A percentile compares a stretch with the other conserved stretches of the same genome.
These are phyloP conservation scores for Paxillus rubicundulus DNA, from an alignment of 768 basidiomycete genomes.

Conservation along the genomic window DNA sequence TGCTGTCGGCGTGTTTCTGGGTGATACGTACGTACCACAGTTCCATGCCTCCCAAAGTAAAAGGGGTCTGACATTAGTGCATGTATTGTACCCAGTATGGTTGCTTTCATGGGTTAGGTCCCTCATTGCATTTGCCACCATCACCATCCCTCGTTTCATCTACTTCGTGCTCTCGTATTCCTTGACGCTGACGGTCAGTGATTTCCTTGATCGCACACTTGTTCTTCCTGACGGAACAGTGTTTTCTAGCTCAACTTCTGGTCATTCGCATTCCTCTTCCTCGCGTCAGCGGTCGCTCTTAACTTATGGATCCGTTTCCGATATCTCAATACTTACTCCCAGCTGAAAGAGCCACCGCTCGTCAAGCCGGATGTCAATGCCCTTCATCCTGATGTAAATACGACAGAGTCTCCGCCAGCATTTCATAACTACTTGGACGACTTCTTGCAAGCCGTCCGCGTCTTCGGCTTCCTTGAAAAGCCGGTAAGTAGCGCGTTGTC, in stretches of 20 bases:
- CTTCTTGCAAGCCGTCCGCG: slow-evolving; percentile 91
- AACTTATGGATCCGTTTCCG: slow-evolving; percentile 86
- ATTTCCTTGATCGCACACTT: neutral
- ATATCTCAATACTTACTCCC: slow-evolving; percentile 72
- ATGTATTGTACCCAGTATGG: slow-evolving; percentile 56
- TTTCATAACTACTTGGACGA: slow-evolving; percentile 98
- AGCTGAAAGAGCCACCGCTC: slow-evolving; percentile 78
- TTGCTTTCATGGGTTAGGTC: slow-evolving; percentile 73
- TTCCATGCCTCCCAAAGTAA: neutral
- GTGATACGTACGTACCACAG: slow-evolving; percentile 60
- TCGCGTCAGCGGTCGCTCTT: slow-evolving; percentile 59
- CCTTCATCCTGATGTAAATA: slow-evolving; percentile 89
- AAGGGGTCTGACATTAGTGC: slow-evolving; percentile 2
- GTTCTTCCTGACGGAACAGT: slow-evolving; percentile 1
- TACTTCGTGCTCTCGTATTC: slow-evolving; percentile 82
- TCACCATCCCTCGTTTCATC: slow-evolving; percentile 76
- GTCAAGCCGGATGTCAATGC: slow-evolving; percentile 82
- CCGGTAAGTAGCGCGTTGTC: slow-evolving; percentile 54
- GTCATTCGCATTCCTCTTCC: slow-evolving; percentile 79
- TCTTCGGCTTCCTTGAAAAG: slow-evolving; percentile 97
- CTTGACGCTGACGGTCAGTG: slow-evolving; percentile 78
- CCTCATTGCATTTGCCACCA: slow-evolving; percentile 75
- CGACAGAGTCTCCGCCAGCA: slow-evolving; percentile 63
- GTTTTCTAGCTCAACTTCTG: slow-evolving; percentile 79
- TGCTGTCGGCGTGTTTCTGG: slow-evolving; percentile 83